Evolutionary conservation across 2,329 filamentous ascomycete species (phyloP), one percentile per base, ranked within the genome.

Genomic region (Magnaporthiopsis incrustans): DNA sequence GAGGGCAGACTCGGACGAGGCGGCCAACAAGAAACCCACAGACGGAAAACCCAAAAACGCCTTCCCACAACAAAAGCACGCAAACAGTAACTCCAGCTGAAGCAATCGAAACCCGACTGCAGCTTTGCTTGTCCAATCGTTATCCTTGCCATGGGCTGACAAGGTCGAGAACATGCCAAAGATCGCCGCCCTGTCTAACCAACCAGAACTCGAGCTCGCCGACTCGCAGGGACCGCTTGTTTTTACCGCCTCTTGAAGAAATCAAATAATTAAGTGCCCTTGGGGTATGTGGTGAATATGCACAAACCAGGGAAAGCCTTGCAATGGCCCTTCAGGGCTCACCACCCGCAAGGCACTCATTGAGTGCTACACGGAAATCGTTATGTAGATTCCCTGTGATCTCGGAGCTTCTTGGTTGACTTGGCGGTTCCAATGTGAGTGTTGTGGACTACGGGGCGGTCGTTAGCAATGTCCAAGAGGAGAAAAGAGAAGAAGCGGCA

Each of bases 401-500:
- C 77, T 69, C 76, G 79, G 66, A 84, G 77, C 75, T 86, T 89
- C 69, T 86, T 87, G 63, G 86, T 87, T 66, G 87, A 86, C 79
- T 90, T 96, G 57, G 92, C 92, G 0, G 91, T 94, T 66, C 92
- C 92, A 70, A 97, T 96, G 70, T 96, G 92, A 32, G 92, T 96
- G 73, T 96, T 96, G 77, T 92, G 87, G 67, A 93, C 88, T 89
- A 8, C 0, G 7, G 22, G 18, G 22, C 22, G 11, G 25, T 38
- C 2, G 26, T 61, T 26, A 61, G 60, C 26, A 33, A 5, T 27
- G 0, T 18, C 7, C 57, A 18, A 38, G 33, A 6, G 56, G 26
- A 10, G 27, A 50, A 18, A n/a, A 35, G 32, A 26, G n/a, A 59
- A 58, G 75, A 72, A 76, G 72, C 63, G 25, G 53, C 15, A 35